A percentile compares a stretch with the other conserved stretches of the same genome.
Conservation (phyloP, 805 yeast genomes). For the Candida boidinii region DNA sequence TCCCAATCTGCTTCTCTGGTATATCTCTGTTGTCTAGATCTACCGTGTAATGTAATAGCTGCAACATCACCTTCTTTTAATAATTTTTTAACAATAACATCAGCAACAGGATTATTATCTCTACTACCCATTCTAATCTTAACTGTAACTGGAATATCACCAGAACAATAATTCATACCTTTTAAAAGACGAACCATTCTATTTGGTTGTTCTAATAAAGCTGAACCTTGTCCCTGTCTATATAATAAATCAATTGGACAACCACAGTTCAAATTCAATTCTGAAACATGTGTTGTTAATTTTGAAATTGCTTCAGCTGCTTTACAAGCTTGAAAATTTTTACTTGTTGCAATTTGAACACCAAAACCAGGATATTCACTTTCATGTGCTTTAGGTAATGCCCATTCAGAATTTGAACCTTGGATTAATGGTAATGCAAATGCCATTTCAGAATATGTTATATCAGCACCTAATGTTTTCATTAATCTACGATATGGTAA, state of each 20-base stretch:
- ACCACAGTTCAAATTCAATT: conserved; percentile 89
- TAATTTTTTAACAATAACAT: conserved; percentile 58
- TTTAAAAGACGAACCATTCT: conserved; percentile 68
- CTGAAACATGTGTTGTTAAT: conserved; percentile 56
- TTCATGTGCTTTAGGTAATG: conserved; percentile 81
- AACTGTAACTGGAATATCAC: conserved; percentile 87
- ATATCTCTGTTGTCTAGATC: conserved; percentile 94
- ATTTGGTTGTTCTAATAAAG: conserved; percentile 83
- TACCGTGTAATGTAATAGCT: conserved; percentile 90
- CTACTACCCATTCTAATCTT: conserved; percentile 88
- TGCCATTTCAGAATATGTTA: conserved; percentile 96
- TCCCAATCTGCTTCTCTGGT: conserved; percentile 91
- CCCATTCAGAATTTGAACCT: conserved; percentile 96
- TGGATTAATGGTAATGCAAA: conserved; percentile 75
- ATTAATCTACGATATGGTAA: conserved; percentile 90
- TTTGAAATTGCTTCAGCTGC: conserved; percentile 75
- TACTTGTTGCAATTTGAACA: conserved; percentile 84
- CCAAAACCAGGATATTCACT: conserved; percentile 86
- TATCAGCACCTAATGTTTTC: conserved; percentile 85
- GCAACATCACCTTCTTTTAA: conserved; percentile 76
- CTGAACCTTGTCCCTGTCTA: conserved; percentile 93
- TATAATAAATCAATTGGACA: conserved; percentile 96
- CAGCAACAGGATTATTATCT: conserved; percentile 86
- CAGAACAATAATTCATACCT: conserved; percentile 82
- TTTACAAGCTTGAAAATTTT: conserved; percentile 89